Conservation (phyloP, 768 basidiomycete species). For the Trametes villosa region DNA sequence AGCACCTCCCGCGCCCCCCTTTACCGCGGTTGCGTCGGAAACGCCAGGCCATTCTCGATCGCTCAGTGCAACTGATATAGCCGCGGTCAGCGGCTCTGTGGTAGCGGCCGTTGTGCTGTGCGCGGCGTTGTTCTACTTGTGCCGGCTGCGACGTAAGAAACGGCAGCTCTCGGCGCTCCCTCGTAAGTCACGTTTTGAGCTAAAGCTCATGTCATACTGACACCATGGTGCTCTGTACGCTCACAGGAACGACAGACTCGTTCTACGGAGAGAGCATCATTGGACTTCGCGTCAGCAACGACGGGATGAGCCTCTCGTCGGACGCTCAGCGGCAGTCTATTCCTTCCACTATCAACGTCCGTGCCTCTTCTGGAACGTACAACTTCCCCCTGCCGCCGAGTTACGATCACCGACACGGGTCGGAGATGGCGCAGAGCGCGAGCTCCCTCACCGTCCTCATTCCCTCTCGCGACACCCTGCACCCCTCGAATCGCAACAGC, state of each 20-base stretch:
- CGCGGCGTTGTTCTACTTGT: neutral
- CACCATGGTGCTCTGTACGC: neutral
- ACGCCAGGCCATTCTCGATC: neutral
- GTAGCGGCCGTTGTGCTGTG: neutral
- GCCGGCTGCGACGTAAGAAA: neutral
- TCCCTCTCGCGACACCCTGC: neutral
- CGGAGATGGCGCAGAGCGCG: neutral
- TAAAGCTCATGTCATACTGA: neutral
- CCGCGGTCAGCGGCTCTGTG: neutral
- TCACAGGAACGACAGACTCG: neutral
- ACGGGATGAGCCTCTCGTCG: neutral
- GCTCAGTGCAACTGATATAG: neutral
- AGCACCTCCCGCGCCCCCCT: too few species aligned
- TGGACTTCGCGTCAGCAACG: neutral
- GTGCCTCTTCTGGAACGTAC: neutral
- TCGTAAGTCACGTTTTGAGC: neutral
- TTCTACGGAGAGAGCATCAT: neutral
- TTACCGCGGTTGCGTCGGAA: too few species aligned
- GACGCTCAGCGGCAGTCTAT: neutral
- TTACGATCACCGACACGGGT: neutral
- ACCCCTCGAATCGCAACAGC: neutral
- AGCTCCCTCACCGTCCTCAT: constrained; percentile 1
- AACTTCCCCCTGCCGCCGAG: neutral
- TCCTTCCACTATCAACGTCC: neutral
- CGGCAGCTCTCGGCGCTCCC: neutral